Evolutionary conservation across 805 yeast genomes (phyloP).

Genomic region (Suhomyces pyralidae): DNA sequence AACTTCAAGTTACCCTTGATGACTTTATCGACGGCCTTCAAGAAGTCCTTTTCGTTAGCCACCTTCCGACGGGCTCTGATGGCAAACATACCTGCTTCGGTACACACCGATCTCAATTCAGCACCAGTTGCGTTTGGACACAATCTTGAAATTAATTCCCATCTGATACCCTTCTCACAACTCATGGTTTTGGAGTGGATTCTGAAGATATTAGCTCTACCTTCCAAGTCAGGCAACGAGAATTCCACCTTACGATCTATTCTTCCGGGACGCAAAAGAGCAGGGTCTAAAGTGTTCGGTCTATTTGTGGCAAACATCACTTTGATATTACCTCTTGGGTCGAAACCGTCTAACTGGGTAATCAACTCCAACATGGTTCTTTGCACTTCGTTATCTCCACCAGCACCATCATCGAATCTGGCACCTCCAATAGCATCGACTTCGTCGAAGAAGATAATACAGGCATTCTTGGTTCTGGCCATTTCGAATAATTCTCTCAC

Average conservation of each 20-base stretch:
- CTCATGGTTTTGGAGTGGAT: slow-evolving; percentile 98
- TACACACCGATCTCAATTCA: slow-evolving; percentile 95
- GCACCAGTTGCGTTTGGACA: slow-evolving; percentile 99
- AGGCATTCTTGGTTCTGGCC: slow-evolving; percentile 98
- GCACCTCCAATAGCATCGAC: slow-evolving; percentile 99
- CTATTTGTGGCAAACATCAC: slow-evolving; percentile 99
- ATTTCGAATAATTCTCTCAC: slow-evolving; percentile 97
- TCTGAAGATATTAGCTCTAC: slow-evolving; percentile 95
- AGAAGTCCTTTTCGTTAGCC: slow-evolving; percentile 96
- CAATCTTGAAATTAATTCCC: slow-evolving; percentile 96
- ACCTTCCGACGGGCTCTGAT: slow-evolving; percentile 97
- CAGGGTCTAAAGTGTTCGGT: slow-evolving; percentile 97
- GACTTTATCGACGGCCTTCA: slow-evolving; percentile 97
- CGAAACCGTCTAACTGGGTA: slow-evolving; percentile 97
- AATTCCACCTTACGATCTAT: slow-evolving; percentile 98
- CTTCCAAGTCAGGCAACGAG: slow-evolving; percentile 93
- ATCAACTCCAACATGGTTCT: slow-evolving; percentile 98
- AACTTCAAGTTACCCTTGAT: slow-evolving; percentile 98
- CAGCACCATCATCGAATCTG: slow-evolving; percentile 99
- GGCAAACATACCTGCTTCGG: slow-evolving; percentile 99
- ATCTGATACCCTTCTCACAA: slow-evolving; percentile 93
- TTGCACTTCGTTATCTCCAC: slow-evolving; percentile 98
- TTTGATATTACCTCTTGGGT: slow-evolving; percentile 97
- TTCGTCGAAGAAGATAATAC: slow-evolving; percentile 97
- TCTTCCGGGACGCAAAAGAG: slow-evolving; percentile 96